These are phyloP conservation scores for Polyporus arcularius DNA, from an alignment of 768 basidiomycete genomes.

Conservation along the genomic window DNA sequence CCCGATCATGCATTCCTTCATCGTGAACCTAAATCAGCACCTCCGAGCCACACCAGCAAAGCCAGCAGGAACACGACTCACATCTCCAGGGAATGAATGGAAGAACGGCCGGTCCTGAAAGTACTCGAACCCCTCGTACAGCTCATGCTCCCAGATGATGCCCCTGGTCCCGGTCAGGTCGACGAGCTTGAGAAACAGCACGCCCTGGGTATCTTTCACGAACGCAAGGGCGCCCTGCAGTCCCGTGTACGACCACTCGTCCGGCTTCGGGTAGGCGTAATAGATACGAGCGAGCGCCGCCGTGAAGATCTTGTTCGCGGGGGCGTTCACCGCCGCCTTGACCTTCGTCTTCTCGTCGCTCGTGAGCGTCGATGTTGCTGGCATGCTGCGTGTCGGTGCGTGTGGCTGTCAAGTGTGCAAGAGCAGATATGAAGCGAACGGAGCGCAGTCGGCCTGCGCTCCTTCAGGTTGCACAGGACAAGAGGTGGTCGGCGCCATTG, in stretches of 20 bases:
- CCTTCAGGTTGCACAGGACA: constrained; percentile 13
- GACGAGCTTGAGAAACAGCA: constrained; percentile 73
- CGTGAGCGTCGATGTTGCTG: constrained; percentile 67
- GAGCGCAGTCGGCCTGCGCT: constrained; percentile 16
- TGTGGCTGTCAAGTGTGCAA: background rate
- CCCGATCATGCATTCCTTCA: constrained; percentile 85
- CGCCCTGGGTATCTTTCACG: constrained; percentile 57
- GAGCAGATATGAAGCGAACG: background rate
- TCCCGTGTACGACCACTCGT: constrained; percentile 85
- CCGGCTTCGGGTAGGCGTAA: constrained; percentile 78
- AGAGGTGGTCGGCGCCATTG: background rate
- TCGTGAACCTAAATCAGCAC: background rate
- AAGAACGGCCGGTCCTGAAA: constrained; percentile 86
- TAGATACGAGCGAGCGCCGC: constrained; percentile 90
- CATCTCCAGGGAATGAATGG: constrained; percentile 91
- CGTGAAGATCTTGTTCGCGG: constrained; percentile 70
- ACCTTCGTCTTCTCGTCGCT: constrained; percentile 79
- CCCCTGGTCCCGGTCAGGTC: constrained; percentile 85
- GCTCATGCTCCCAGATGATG: constrained; percentile 90
- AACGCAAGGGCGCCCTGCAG: constrained; percentile 85
- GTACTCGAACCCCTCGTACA: constrained; percentile 82
- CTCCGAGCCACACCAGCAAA: background rate
- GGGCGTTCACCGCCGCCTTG: constrained; percentile 56
- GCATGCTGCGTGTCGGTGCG: constrained; percentile 49
- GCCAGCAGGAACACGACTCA: constrained; percentile 43